phyloP scores from a whole-genome alignment of 257 asterid genomes.

The Solanum bulbocastanum region DNA sequence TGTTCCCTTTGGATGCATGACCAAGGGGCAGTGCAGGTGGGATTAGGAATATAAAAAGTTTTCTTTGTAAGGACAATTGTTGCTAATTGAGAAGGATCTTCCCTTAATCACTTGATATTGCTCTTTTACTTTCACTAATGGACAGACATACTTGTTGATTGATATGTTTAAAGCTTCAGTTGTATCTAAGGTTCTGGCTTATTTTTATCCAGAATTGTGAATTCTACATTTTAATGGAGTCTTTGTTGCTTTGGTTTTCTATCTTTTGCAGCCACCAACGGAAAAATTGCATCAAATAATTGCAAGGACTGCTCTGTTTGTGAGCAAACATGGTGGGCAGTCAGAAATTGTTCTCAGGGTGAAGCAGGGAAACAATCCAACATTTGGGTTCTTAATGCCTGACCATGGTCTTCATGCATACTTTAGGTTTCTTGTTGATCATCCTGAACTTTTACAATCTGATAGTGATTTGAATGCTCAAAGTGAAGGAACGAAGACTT shows the following conservation, averaged over 20 bases:
- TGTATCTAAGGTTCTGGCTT: not conserved
- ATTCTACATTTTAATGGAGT: slow-evolving; percentile 13
- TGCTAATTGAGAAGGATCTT: slow-evolving; percentile 32
- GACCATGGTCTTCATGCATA: slow-evolving; percentile 78
- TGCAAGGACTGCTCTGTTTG: slow-evolving; percentile 87
- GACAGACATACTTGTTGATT: not conserved
- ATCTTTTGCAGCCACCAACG: slow-evolving; percentile 64
- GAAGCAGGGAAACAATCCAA: slow-evolving; percentile 90
- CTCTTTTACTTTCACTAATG: not conserved
- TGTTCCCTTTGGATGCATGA: slow-evolving; percentile 84
- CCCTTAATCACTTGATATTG: slow-evolving; percentile 8
- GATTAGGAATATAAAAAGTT: slow-evolving; percentile 64
- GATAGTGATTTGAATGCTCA: slow-evolving; percentile 37
- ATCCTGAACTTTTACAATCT: slow-evolving; percentile 52
- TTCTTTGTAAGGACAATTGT: slow-evolving; percentile 45
- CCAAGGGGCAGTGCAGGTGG: slow-evolving; percentile 86
- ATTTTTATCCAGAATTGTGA: slow-evolving; percentile 2
- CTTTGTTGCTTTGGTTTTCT: slow-evolving; percentile 1
- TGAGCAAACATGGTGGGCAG: slow-evolving; percentile 86
- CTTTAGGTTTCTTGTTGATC: slow-evolving; percentile 81
- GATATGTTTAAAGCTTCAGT: not conserved
- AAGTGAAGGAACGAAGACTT: slow-evolving; percentile 16
- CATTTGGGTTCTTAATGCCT: slow-evolving; percentile 94
- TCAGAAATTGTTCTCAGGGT: slow-evolving; percentile 88
- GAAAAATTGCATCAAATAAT: slow-evolving; percentile 90